A percentile compares a stretch with the other conserved stretches of the same genome.
phyloP scores from a whole-genome alignment of 805 yeast genomes.

The Scheffersomyces ergatensis region DNA sequence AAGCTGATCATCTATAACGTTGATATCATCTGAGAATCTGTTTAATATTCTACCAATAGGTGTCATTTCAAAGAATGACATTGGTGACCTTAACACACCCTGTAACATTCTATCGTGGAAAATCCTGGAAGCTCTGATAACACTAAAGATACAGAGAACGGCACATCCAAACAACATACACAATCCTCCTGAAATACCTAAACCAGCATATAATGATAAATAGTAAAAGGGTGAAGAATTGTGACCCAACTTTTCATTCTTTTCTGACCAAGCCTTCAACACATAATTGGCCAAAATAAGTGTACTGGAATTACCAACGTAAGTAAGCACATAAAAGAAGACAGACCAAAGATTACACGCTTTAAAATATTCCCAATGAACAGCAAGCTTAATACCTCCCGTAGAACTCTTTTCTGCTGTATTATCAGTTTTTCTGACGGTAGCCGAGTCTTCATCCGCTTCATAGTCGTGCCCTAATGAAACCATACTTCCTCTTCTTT shows the following conservation, averaged over 20 bases:
- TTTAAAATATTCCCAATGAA: constrained; percentile 25
- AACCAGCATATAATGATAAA: constrained; percentile 20
- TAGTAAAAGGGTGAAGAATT: constrained; percentile 21
- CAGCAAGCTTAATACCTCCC: constrained; percentile 26
- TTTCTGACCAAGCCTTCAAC: constrained; percentile 36
- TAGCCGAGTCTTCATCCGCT: constrained; percentile 16
- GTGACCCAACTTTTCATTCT: constrained; percentile 19
- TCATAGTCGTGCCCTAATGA: constrained; percentile 33
- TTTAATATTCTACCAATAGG: constrained; percentile 39
- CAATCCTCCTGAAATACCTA: constrained; percentile 26
- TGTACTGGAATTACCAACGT: constrained; percentile 1
- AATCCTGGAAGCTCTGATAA: constrained; percentile 24
- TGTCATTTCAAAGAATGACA: constrained; percentile 41
- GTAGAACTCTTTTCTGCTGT: constrained; percentile 23
- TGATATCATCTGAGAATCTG: constrained; percentile 36
- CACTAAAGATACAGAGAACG: constrained; percentile 27
- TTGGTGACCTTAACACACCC: constrained; percentile 33
- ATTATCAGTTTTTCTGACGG: constrained; percentile 13
- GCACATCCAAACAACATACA: constrained; percentile 22
- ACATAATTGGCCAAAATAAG: constrained; percentile 23
- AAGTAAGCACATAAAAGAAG: constrained; percentile 16
- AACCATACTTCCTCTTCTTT: constrained; percentile 26
- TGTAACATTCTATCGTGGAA: constrained; percentile 38
- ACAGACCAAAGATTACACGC: constrained; percentile 29
- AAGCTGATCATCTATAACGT: constrained; percentile 27